Conservation (phyloP, 805 yeast species). For the Cyberlindnera xishuangbannaensis region DNA sequence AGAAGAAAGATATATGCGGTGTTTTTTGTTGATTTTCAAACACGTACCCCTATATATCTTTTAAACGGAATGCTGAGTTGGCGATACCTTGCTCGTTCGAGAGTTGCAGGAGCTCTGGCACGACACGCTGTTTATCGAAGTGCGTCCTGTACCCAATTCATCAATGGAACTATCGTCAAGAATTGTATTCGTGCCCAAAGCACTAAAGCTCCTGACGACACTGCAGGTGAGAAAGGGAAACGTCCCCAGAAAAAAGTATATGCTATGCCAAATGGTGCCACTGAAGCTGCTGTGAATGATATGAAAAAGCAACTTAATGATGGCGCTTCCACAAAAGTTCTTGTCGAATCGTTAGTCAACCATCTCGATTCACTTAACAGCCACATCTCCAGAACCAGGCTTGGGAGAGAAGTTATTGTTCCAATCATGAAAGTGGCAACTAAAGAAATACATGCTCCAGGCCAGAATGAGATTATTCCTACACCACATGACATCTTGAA, state of each 20-base stretch:
- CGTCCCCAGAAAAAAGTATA: too few species aligned
- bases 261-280: not conserved
- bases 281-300: not conserved
- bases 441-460: slow-evolving; percentile 14
- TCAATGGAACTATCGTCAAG: not conserved
- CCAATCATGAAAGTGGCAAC: slow-evolving; percentile 13
- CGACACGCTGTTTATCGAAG: too few species aligned
- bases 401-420: slow-evolving; percentile 1
- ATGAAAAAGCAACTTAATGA: slow-evolving; percentile 1
- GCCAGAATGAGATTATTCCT: slow-evolving; percentile 12
- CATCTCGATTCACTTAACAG: slow-evolving; percentile 3
- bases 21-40: too few species aligned
- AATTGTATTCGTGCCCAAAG: too few species aligned
- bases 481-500: slow-evolving; percentile 20
- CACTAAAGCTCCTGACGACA: too few species aligned
- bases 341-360: slow-evolving; percentile 2
- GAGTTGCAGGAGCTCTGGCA: too few species aligned
- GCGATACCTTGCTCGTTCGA: too few species aligned
- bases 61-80: too few species aligned
- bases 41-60: too few species aligned
- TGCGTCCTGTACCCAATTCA: not conserved
- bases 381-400: not conserved
- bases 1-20: too few species aligned
- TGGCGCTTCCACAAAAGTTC: slow-evolving; percentile 6
- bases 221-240: too few species aligned